Percentiles rank a stretch among this genome's conserved stretches.
phyloP scores from a whole-genome alignment of 1,284 basidiomycete species.

The Volvariella volvacea region DNA sequence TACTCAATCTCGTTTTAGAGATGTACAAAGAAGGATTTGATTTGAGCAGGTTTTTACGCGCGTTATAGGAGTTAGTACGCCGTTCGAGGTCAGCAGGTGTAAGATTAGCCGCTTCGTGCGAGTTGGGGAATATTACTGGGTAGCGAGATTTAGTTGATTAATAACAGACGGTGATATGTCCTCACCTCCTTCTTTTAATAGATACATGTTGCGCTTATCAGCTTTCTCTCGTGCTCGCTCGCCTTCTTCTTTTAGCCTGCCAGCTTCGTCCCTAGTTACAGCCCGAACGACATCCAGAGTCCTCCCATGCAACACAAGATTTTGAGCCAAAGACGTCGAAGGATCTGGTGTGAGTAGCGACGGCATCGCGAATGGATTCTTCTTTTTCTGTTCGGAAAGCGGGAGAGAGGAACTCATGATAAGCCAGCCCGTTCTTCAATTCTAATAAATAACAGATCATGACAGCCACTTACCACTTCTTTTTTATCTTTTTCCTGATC shows the following conservation, averaged over 20 bases:
- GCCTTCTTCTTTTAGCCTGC: conserved; percentile 80
- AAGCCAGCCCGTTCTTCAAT: no score
- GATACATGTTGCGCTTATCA: conserved; percentile 94
- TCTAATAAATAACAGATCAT: no score
- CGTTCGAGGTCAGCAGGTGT: conserved; percentile 75
- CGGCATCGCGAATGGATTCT: conserved; percentile 81
- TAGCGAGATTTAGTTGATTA: conserved; percentile 1
- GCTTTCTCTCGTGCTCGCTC: conserved; percentile 83
- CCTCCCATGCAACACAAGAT: conserved; percentile 86
- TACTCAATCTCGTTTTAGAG: conserved; percentile 87
- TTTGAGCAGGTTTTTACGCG: conserved; percentile 73
- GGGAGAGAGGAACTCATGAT: conserved; percentile 10
- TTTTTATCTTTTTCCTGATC: no score
- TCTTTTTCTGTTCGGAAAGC: conserved; percentile 26
- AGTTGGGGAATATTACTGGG: conserved; percentile 82
- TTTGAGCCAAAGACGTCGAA: conserved; percentile 77
- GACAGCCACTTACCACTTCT: no score
- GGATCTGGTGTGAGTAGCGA: conserved; percentile 95
- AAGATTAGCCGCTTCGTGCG: conserved; percentile 68
- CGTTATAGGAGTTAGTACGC: conserved; percentile 77
- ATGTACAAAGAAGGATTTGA: conserved; percentile 93
- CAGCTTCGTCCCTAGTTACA: conserved; percentile 85
- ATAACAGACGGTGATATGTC: conserved; percentile 8
- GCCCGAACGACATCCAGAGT: conserved; percentile 89
- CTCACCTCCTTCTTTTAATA: conserved; percentile 91